phyloP scores from a whole-genome alignment of 2,329 filamentous ascomycete genomes.

The Venturia carpophila region DNA sequence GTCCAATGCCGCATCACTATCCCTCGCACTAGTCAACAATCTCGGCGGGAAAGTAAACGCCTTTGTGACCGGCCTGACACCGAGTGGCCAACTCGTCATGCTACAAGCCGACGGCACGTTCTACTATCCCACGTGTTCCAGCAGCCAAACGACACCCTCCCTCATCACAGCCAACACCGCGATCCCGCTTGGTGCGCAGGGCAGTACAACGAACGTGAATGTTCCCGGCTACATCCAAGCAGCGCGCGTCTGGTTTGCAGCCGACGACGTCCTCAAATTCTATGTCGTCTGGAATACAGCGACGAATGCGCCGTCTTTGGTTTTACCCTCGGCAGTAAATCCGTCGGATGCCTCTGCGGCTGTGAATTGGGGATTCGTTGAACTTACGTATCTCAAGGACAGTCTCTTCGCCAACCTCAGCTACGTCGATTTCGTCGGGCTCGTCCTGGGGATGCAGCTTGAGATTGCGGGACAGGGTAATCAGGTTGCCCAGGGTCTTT shows the following conservation, averaged over 20 bases:
- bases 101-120: constrained; percentile 35
- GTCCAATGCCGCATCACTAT: not conserved
- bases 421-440: constrained; percentile 65
- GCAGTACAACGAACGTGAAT: constrained; percentile 33
- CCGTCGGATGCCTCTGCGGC: not conserved
- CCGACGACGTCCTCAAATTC: constrained; percentile 35
- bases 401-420: constrained; percentile 50
- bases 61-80: constrained; percentile 42
- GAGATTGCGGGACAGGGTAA: not conserved
- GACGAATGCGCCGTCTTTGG: not conserved
- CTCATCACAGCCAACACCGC: constrained; percentile 34
- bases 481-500: not conserved
- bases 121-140: constrained; percentile 37
- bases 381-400: constrained; percentile 41
- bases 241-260: constrained; percentile 42
- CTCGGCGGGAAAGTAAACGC: constrained; percentile 31
- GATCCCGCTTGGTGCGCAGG: constrained; percentile 36
- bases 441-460: constrained; percentile 40
- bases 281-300: constrained; percentile 30
- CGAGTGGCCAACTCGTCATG: constrained; percentile 36
- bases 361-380: constrained; percentile 36
- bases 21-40: not conserved
- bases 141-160: constrained; percentile 30
- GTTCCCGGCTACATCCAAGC: constrained; percentile 37
- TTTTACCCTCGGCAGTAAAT: not conserved